Conservation (phyloP, 2,329 filamentous ascomycete genomes). For the Ascochyta lentis region DNA sequence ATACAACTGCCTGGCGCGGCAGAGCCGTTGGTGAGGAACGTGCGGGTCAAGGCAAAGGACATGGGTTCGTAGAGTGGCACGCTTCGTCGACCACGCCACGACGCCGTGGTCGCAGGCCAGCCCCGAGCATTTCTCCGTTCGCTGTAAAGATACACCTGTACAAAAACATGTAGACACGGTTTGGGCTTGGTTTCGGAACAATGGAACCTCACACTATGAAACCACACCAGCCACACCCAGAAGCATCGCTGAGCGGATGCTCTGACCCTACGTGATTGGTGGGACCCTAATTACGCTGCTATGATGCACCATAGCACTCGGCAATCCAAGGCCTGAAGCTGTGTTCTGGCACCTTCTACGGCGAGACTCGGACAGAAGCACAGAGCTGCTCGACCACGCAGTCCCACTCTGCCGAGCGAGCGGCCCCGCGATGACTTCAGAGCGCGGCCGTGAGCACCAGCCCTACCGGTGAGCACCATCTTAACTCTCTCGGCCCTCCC, state of each 20-base stretch:
- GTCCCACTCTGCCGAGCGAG: slow-evolving; percentile 36
- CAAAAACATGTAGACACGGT: slow-evolving; percentile 26
- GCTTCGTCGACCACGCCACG: not conserved
- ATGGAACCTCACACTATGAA: slow-evolving; percentile 28
- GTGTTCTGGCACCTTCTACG: slow-evolving; percentile 30
- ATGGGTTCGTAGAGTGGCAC: slow-evolving; percentile 21
- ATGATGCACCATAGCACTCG: slow-evolving; percentile 22
- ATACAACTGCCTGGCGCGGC: slow-evolving; percentile 58
- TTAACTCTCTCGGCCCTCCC: slow-evolving; percentile 22
- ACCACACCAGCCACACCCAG: slow-evolving; percentile 30
- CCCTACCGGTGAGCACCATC: slow-evolving; percentile 9
- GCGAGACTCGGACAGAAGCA: slow-evolving; percentile 42
- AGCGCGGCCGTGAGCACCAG: slow-evolving; percentile 46
- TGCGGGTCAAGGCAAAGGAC: slow-evolving; percentile 44
- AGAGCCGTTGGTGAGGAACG: slow-evolving; percentile 40
- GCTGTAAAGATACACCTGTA: slow-evolving; percentile 39
- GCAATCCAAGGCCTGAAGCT: slow-evolving; percentile 31
- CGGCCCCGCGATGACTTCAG: slow-evolving; percentile 42
- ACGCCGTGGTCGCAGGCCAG: slow-evolving; percentile 9
- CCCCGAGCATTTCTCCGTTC: slow-evolving; percentile 25
- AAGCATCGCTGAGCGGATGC: slow-evolving; percentile 13
- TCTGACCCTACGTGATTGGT: slow-evolving; percentile 27
- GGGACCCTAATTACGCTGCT: slow-evolving; percentile 20
- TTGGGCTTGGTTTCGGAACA: slow-evolving; percentile 30
- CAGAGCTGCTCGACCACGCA: slow-evolving; percentile 15